These are phyloP conservation scores for Pythium oligandrum DNA, from an alignment of 352 stramenopile species.

Conservation along the genomic window DNA sequence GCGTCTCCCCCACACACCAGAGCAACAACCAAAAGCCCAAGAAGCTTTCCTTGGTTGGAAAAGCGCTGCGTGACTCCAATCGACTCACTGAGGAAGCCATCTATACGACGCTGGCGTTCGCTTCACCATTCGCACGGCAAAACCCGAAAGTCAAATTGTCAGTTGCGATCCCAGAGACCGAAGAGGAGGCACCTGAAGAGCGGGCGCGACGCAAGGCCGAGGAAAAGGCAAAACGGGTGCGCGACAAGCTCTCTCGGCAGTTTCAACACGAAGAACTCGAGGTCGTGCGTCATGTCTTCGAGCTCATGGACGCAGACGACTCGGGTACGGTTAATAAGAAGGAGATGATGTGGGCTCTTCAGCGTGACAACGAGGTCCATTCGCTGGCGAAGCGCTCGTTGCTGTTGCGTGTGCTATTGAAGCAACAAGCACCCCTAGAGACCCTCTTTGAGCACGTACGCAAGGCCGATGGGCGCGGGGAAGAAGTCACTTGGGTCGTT, in stretches of 20 bases:
- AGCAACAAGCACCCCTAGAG: constrained; percentile 37
- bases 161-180: neutral
- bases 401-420: constrained; percentile 45
- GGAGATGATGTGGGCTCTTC: constrained; percentile 62
- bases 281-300: constrained; percentile 42
- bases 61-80: constrained; percentile 9
- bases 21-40: neutral
- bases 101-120: constrained; percentile 18
- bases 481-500: constrained; percentile 46
- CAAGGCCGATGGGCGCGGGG: constrained; percentile 12
- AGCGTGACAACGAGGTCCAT: constrained; percentile 53
- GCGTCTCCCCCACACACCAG: neutral
- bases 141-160: neutral
- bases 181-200: neutral
- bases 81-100: constrained; percentile 18
- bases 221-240: neutral
- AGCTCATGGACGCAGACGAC: constrained; percentile 56
- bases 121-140: constrained; percentile 16
- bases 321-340: constrained; percentile 59
- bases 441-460: constrained; percentile 25
- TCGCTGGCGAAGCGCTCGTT: constrained; percentile 36
- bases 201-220: neutral
- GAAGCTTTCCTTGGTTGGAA: constrained; percentile 7
- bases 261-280: constrained; percentile 35
- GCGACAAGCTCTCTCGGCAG: constrained; percentile 8